Base-by-base conservation (phyloP, 2,329 filamentous ascomycete species). In the Colletotrichum karsti region DNA sequence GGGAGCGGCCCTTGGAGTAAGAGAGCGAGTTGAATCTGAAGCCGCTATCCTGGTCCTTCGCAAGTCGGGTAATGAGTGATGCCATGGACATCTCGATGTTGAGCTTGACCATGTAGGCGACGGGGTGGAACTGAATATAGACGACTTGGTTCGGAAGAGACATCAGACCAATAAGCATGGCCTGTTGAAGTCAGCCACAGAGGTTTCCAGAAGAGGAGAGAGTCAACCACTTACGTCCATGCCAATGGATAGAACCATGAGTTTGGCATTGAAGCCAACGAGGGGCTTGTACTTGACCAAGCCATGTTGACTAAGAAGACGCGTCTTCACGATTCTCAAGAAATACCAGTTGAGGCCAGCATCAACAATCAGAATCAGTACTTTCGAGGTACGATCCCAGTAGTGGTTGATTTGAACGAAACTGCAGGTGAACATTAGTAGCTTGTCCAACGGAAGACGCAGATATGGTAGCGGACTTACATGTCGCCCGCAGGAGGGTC, bases 31-130 rank as follows among this genome's bases (percentile, higher is more conserved):
- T 54, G 37, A 70, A 60, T 13, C 35, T 18, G 8, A 61, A 58
- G 4, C 64, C 35, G 15, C 55, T 65, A n/a, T 70, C 68, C 5
- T 53, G 54, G 20, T 55, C 64, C 39, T 65, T 63, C 8, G 68
- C 55, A 8, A 70, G 68, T 57, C 79, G 80, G 39, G 75, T 81
- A 69, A 87, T 87, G 24, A 87, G 80, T 37, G 82, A 81, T 55
- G 85, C 84, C 84, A 87, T 86, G 12, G 81, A 81, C 80, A 87
- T 82, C 72, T 87, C 85, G 69, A 87, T 87, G 70, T 87, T 83
- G 39, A 87, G 78, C 63, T 87, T 87, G 51, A 86, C 83, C n/a
- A 83, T 79, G 70, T 86, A 87, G 12, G 84, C 84, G 4, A 87
- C 76, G 0, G 85, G 84, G 62, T 86, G 84, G 71, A 87, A 85